phyloP scores from a whole-genome alignment of 345 rosid genomes.

The Toxicodendron radicans region DNA sequence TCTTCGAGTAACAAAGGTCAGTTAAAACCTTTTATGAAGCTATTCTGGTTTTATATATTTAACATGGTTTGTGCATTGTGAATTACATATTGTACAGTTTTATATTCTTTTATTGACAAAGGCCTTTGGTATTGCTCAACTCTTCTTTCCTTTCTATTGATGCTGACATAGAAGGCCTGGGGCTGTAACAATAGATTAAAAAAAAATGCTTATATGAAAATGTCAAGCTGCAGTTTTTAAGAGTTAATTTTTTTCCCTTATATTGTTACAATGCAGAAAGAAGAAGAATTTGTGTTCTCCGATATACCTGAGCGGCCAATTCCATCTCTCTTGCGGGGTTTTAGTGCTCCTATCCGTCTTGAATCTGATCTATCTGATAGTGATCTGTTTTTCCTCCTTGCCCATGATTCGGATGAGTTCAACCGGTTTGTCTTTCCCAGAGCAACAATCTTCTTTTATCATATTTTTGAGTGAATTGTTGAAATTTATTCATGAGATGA shows the following conservation, averaged over 20 bases:
- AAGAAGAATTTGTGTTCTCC: slow-evolving; percentile 88
- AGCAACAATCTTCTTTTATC: slow-evolving; percentile 8
- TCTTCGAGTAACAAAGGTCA: slow-evolving; percentile 83
- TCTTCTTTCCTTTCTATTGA: not conserved
- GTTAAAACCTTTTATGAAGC: slow-evolving; percentile 17
- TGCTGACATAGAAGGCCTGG: not conserved
- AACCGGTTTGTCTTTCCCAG: slow-evolving; percentile 64
- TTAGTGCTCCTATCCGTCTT: slow-evolving; percentile 92
- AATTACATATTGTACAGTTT: not conserved
- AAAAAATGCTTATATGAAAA: not conserved
- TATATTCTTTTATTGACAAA: not conserved
- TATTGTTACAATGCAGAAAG: slow-evolving; percentile 60
- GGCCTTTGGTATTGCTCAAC: not conserved
- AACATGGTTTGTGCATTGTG: not conserved
- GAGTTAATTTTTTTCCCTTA: not conserved
- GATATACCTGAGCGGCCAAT: slow-evolving; percentile 75
- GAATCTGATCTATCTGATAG: slow-evolving; percentile 74
- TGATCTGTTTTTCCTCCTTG: slow-evolving; percentile 92
- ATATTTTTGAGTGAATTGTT: slow-evolving; percentile 12
- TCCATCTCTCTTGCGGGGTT: slow-evolving; percentile 87
- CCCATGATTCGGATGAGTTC: slow-evolving; percentile 92
- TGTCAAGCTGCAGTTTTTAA: not conserved
- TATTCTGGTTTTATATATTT: slow-evolving; percentile 1
- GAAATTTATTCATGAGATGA: slow-evolving; percentile 3
- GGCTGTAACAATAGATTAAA: not conserved